phyloP scores from a whole-genome alignment of 2,329 filamentous ascomycete species.

The Chaetomium olivaceum region DNA sequence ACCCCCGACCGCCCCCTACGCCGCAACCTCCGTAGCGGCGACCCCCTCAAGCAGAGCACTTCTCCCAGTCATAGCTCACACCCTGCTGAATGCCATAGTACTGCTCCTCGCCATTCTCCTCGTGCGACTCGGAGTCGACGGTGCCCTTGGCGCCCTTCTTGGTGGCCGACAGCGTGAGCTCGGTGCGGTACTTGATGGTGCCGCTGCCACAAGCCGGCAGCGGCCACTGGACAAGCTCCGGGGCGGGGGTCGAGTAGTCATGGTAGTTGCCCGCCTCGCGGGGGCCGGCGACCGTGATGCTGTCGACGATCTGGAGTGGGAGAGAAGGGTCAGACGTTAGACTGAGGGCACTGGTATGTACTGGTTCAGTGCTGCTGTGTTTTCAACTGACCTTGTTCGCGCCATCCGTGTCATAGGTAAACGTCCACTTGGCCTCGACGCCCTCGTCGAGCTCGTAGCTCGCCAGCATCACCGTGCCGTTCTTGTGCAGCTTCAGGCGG shows the following conservation, averaged over 20 bases:
- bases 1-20: neutral
- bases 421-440: slow-evolving; percentile 13
- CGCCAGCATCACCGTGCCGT: slow-evolving; percentile 12
- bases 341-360: neutral
- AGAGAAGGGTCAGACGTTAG: too few species aligned
- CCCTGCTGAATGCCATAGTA: slow-evolving; percentile 18
- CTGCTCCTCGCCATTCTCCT: neutral
- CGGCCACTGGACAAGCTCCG: slow-evolving; percentile 7
- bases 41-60: slow-evolving; percentile 14
- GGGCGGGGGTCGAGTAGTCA: neutral
- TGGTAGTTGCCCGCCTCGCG: neutral
- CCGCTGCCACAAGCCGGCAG: slow-evolving; percentile 14
- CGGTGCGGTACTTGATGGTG: slow-evolving; percentile 19
- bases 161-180: slow-evolving; percentile 12
- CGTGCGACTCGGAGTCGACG: neutral
- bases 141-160: slow-evolving; percentile 13
- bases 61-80: slow-evolving; percentile 21
- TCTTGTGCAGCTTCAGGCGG: slow-evolving; percentile 20
- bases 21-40: too few species aligned
- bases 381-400: neutral
- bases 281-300: slow-evolving; percentile 10
- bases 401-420: slow-evolving; percentile 3
- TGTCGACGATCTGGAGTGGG: slow-evolving; percentile 13
- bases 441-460: slow-evolving; percentile 13
- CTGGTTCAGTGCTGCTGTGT: neutral